Base-by-base conservation (phyloP, 805 yeast genomes). In the Monosporozyma yasuniensis region DNA sequence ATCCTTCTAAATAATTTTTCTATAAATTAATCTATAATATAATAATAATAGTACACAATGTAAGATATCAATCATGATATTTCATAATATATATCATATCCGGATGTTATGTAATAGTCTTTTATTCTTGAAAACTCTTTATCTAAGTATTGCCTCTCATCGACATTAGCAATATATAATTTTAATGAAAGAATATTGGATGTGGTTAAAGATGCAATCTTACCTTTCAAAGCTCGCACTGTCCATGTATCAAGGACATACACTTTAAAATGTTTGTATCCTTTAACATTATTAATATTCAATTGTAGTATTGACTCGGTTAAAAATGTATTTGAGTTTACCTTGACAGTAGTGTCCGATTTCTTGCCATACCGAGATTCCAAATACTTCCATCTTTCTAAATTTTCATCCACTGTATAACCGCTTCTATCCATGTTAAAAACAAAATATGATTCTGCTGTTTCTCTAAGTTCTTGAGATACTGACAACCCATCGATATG, bases 371-470 rank as follows among this genome's bases (percentile, higher is more conserved):
- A 70, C 49, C 67, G 68, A 2, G 51, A 39, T 9, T 67, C 58
- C n/a, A 79, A 70, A 23, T 62, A 34, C 2, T 46, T 42, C 84
- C 84, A 82, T 27, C 76, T 60, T 18, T 32, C 34, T 18, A 46
- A 47, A 4, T 16, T 39, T 14, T 39, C 43, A 19, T 65, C 55
- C 41, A 65, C 70, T 1, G 41, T 41, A 46, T 69, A 56, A 5
- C 64, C 60, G 1, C 60, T 59, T 1, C 52, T 48, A 8, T 49
- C 42, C 0, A 84, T 77, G 52, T 72, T 72, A 4, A 80, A 72
- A 27, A 84, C 68, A 52, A 84, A 80, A 59, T 76, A 87, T 4
- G 85, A 61, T 61, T 88, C 96, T 0, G 86, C 83, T 54, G 82
- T 84, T 5, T 51, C 55, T 16, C 88, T 70, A 46, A 81, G 84